phyloP scores from a whole-genome alignment of 1,284 basidiomycete genomes.

The Tilletia setariae region DNA sequence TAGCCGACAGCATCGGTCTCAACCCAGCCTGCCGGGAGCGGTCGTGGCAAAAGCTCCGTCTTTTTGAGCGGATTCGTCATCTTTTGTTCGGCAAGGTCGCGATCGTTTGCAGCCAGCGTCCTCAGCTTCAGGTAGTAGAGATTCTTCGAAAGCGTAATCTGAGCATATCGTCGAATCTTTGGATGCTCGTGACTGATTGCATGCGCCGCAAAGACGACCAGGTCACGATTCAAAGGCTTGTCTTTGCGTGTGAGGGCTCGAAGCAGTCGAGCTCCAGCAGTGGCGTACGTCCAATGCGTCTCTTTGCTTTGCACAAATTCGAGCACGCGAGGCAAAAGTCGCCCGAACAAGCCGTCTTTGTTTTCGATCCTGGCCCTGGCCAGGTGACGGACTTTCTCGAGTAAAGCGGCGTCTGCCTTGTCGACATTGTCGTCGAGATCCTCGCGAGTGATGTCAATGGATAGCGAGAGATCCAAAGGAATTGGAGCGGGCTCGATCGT shows the following conservation, averaged over 20 bases:
- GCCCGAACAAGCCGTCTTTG: constrained; percentile 52
- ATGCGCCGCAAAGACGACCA: constrained; percentile 59
- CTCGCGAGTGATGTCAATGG: background rate
- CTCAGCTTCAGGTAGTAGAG: constrained; percentile 78
- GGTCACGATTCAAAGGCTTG: constrained; percentile 63
- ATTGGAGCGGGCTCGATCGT: constrained; percentile 32
- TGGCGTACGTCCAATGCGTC: constrained; percentile 88
- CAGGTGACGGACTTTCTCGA: constrained; percentile 49
- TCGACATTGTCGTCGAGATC: background rate
- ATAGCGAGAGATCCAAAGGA: background rate
- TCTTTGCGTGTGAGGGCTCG: constrained; percentile 74
- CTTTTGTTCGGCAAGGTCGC: constrained; percentile 75
- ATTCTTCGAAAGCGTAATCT: constrained; percentile 73
- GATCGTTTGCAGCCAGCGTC: constrained; percentile 67
- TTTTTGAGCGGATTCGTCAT: constrained; percentile 71
- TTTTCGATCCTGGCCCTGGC: constrained; percentile 42
- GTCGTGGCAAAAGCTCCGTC: constrained; percentile 41
- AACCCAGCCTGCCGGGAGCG: constrained; percentile 60
- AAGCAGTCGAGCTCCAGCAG: constrained; percentile 73
- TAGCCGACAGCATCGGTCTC: constrained; percentile 60
- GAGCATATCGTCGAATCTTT: constrained; percentile 69
- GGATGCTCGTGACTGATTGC: constrained; percentile 69
- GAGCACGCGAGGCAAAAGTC: constrained; percentile 66
- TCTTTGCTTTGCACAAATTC: constrained; percentile 65
- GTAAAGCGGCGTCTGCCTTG: constrained; percentile 36